Evolutionary conservation across 805 yeast species (phyloP).

Genomic region (Teunomyces panamensis): DNA sequence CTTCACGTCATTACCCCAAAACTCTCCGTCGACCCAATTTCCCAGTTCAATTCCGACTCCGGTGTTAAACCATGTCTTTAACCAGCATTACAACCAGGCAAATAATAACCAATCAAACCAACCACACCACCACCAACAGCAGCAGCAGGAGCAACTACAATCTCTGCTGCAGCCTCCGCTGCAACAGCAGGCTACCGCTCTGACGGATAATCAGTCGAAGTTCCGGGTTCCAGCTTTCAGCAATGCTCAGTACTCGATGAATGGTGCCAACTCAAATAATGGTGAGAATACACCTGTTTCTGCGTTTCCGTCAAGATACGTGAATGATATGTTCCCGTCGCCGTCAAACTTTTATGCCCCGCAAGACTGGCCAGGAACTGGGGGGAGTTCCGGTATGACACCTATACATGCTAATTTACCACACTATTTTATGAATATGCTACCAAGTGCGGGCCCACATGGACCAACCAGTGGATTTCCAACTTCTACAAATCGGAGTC

Average conservation of each 20-base stretch:
- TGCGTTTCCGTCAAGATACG: conserved; percentile 67
- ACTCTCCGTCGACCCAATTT: conserved; percentile 20
- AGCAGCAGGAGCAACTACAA: neutral
- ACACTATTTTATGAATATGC: conserved; percentile 36
- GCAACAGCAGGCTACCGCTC: neutral
- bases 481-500: neutral
- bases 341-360: conserved; percentile 73
- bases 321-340: conserved; percentile 72
- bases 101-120: neutral
- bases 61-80: conserved; percentile 32
- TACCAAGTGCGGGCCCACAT: conserved; percentile 22
- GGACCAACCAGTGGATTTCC: conserved; percentile 4
- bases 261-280: conserved; percentile 11
- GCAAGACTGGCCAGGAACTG: conserved; percentile 39
- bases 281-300: conserved; percentile 72
- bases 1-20: conserved; percentile 25
- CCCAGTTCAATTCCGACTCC: conserved; percentile 29
- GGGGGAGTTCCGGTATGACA: conserved; percentile 33
- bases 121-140: conserved; percentile 1
- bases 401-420: conserved; percentile 31
- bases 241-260: conserved; percentile 6
- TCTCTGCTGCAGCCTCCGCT: neutral
- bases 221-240: conserved; percentile 6
- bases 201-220: neutral
- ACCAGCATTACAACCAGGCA: conserved; percentile 10